Base-by-base conservation (phyloP, 1,139 yeast species). In the Taphrina pruni region DNA sequence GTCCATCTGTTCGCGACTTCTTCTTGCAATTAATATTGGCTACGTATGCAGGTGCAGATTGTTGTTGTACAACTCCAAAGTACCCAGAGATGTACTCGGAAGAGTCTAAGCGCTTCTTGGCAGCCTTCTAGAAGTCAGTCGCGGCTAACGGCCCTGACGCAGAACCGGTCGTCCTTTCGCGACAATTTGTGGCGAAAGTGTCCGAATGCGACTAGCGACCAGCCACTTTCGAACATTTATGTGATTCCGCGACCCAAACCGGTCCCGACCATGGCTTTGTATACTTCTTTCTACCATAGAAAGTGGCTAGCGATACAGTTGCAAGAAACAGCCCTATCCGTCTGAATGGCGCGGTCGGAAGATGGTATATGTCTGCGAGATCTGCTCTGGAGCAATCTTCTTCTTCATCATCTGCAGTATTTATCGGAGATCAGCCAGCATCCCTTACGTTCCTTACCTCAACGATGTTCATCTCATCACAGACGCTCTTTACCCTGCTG, bases 391-490 rank as follows among this genome's bases (percentile, higher is more conserved):
- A 50, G 54, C 6, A 8, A 17, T 17, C 17, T 8, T 6, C 6
- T 8, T 50, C n/a, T n/a, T 32, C 54, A 50, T 26, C 6, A 6
- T 50, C n/a, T n/a, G 54, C 54, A 50, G 36, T 50, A 6, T 14
- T 21, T n/a, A 1, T 9, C 36, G 36, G 21, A n/a, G 12, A 45
- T 45, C 48, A 12, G 32, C 20, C 54, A 50, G 9, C 54, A 21
- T 8, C 9, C 32, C 32, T 50, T n/a, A 56, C 60, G 38, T 56
- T 56, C 60, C 39, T 36, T 56, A 39, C 36, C n/a, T n/a, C 35
- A 26, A 56, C 46, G 60, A 56, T 56, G 60, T 36, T 17, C 36
- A 21, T 41, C 60, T 56, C 60, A 56, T 56, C 60, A 41, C 46
- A 32, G 26, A 56, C 60, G 38, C 50, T 56, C 60, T 56, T 56